Conservation (phyloP, 73 alveolate species). For the Blepharisma japonicum region DNA sequence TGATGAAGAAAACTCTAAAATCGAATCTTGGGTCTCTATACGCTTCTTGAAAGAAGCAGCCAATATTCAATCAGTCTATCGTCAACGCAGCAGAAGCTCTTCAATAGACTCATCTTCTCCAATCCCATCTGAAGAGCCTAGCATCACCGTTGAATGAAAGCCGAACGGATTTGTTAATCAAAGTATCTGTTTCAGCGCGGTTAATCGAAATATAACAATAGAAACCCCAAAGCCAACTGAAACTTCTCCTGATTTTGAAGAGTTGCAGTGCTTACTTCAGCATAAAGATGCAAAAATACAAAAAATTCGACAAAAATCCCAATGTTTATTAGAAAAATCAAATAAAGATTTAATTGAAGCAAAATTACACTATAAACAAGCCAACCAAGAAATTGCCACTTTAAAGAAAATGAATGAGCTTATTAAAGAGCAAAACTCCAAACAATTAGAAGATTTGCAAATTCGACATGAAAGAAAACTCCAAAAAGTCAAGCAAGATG, state of each 20-base stretch:
- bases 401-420: not conserved
- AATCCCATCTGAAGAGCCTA: not conserved
- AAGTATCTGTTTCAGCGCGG: slow-evolving; percentile 17
- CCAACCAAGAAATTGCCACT: too few relatives aligned
- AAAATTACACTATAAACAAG: too few relatives aligned
- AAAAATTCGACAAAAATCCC: too few relatives aligned
- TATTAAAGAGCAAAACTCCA: not conserved
- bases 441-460: slow-evolving; percentile 11
- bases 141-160: slow-evolving; percentile 23
- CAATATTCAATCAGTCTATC: not conserved
- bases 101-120: not conserved
- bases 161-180: slow-evolving; percentile 10
- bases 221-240: too few relatives aligned
- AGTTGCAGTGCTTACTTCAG: too few relatives aligned
- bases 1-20: not conserved
- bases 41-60: slow-evolving; percentile 3
- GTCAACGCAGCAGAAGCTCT: not conserved
- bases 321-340: too few relatives aligned
- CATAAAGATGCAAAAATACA: too few relatives aligned
- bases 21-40: slow-evolving; percentile 22
- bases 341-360: too few relatives aligned
- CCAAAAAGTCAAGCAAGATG: not conserved
- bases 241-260: too few relatives aligned
- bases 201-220: not conserved
- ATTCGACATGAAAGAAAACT: slow-evolving; percentile 7